Percentiles rank a stretch among this genome's conserved stretches.
Conservation (phyloP, 225 moss, liverwort and hornwort genomes). For the Sphagnum tenellum region DNA sequence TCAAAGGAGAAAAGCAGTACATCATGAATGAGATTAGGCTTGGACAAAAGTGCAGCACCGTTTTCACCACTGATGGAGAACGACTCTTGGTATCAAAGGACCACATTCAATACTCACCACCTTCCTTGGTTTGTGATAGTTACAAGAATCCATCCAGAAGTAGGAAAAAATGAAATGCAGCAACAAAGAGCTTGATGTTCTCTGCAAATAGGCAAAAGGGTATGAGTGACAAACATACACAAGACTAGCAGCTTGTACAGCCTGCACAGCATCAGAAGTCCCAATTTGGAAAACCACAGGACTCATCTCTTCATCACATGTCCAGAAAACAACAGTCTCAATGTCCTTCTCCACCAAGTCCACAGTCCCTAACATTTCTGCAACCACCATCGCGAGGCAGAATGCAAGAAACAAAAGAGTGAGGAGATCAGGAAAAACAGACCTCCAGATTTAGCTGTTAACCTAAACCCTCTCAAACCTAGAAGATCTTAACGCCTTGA, state of each 20-base stretch:
- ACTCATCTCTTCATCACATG: constrained; percentile 51
- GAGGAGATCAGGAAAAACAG: too few relatives aligned
- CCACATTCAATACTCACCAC: too few relatives aligned
- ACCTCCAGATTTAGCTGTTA: too few relatives aligned
- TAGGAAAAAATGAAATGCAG: background rate
- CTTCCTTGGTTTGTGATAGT: too few relatives aligned
- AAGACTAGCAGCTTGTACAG: constrained; percentile 55
- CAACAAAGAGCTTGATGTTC: background rate
- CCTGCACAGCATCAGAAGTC: constrained; percentile 66
- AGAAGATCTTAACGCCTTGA: too few relatives aligned
- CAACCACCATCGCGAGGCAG: background rate
- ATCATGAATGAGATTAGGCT: constrained; percentile 79
- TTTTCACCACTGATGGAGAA: constrained; percentile 87
- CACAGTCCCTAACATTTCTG: constrained; percentile 52
- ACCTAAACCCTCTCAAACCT: too few relatives aligned
- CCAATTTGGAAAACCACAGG: constrained; percentile 87
- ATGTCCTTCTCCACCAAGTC: constrained; percentile 66
- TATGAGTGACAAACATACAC: constrained; percentile 10
- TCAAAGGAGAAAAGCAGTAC: constrained; percentile 4
- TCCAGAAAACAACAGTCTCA: constrained; percentile 71
- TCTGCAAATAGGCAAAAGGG: background rate
- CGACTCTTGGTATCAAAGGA: constrained; percentile 19
- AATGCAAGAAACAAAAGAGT: too few relatives aligned
- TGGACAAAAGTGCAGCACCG: constrained; percentile 71
- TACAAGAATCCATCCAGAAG: too few relatives aligned